Evolutionary conservation across 371 early-diverging fungal genomes (phyloP), one percentile per base, ranked within the genome.

Genomic region (Mortierella sp.): DNA sequence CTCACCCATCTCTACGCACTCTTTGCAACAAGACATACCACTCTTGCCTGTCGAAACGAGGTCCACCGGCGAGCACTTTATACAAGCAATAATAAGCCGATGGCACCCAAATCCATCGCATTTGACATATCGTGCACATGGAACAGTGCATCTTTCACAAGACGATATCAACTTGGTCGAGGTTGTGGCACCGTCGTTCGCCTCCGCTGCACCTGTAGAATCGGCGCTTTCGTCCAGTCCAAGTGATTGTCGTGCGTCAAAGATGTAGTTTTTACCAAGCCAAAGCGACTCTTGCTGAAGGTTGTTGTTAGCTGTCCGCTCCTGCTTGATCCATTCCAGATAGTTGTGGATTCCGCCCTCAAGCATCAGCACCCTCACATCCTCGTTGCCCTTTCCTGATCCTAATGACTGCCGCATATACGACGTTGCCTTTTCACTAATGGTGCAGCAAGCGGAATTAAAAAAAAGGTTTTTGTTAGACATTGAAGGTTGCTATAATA

Each of bases 261-360:
- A 95, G 2, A 95, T 93, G 79, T 95, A 95, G 76, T 94, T 95
- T 50, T 89, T 90, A 24, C 95, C 95, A 43, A 89, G 85, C 91
- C 93, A 94, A 3, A 93, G 78, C 34, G 80, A 86, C 75, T 80
- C 81, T 31, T 61, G 61, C 16, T 61, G 61, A 6, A 31, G 31
- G 6, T 61, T 31, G 4, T 61, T 19, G 21, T 78, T 71, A 11
- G 72, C 50, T 26, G 71, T 73, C 46, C 70, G 64, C n/a, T 86
- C 86, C 64, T 89, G 85, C 77, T 85, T 85, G 87, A 90, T 88
- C 95, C 95, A 95, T 78, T 94, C 93, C 21, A 95, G 74, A 69
- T 95, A 95, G 69, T 93, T 93, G 74, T 95, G 94, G 40, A 95
- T 94, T 1, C 95, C 95, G 21, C 95, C 95, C 14, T 95, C 93